Percentiles rank a stretch among this genome's conserved stretches.
Conservation (phyloP, 306 rosid species). For the Lathyrus tuberosus region DNA sequence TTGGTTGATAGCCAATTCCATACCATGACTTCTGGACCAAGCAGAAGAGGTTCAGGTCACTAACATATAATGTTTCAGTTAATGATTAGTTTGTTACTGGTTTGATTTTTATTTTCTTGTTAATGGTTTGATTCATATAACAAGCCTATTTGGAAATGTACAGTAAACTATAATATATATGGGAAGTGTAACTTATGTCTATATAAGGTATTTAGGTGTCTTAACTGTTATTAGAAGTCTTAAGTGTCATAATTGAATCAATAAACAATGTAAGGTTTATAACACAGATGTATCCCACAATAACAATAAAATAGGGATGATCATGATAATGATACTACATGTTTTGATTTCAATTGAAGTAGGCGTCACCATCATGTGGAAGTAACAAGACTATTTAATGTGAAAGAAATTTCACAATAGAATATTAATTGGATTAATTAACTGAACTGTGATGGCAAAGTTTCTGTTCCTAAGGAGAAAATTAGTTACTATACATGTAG, state of each 20-base stretch:
- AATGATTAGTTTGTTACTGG: conserved; percentile 12
- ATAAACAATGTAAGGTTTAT: not conserved
- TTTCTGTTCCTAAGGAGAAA: no score
- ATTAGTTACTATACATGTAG: no score
- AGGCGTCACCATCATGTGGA: no score
- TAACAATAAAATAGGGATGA: not conserved
- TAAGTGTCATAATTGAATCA: not conserved
- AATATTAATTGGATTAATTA: no score
- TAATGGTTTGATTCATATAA: conserved; percentile 25
- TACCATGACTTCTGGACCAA: conserved; percentile 78
- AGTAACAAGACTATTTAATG: no score
- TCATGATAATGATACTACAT: not conserved
- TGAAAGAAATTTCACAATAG: no score
- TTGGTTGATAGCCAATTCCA: conserved; percentile 41
- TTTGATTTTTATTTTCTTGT: conserved; percentile 5
- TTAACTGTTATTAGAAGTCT: not conserved
- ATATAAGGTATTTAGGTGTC: conserved; percentile 37
- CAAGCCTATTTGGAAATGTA: conserved; percentile 42
- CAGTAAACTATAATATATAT: conserved; percentile 17
- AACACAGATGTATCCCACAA: not conserved
- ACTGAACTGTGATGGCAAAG: no score
- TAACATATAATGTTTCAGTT: conserved; percentile 39
- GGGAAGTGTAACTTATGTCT: conserved; percentile 33
- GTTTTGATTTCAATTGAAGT: not conserved
- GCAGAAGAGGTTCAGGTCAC: conserved; percentile 88